These are phyloP conservation scores for Rhodotorula sp. DNA, from an alignment of 1,284 basidiomycete genomes.

Conservation along the genomic window DNA sequence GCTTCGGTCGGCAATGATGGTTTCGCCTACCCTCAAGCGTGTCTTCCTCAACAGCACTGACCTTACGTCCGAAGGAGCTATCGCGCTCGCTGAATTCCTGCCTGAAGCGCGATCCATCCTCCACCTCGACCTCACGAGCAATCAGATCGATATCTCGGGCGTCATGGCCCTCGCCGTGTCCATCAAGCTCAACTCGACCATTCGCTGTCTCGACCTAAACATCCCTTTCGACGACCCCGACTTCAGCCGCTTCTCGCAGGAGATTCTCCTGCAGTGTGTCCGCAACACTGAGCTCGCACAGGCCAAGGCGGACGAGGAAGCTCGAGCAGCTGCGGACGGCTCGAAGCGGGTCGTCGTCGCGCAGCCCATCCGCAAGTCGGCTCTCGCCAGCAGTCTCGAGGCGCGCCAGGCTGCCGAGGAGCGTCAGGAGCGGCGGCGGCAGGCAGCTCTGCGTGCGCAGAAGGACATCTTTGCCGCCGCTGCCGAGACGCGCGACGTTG, in stretches of 20 bases:
- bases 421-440: constrained; percentile 16
- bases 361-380: constrained; percentile 53
- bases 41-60: constrained; percentile 84
- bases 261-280: constrained; percentile 64
- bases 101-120: constrained; percentile 82
- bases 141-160: constrained; percentile 75
- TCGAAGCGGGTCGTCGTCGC: constrained; percentile 50
- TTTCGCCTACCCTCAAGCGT: constrained; percentile 87
- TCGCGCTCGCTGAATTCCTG: constrained; percentile 92
- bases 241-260: constrained; percentile 61
- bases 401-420: constrained; percentile 46
- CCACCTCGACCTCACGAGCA: constrained; percentile 61
- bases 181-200: constrained; percentile 72
- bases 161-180: constrained; percentile 88
- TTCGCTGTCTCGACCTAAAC: constrained; percentile 90
- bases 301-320: constrained; percentile 36
- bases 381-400: constrained; percentile 51
- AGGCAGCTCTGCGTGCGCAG: constrained; percentile 41
- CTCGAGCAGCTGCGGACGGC: neutral
- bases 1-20: constrained; percentile 83
- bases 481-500: constrained; percentile 55
- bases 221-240: constrained; percentile 82
- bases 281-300: constrained; percentile 74
- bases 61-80: constrained; percentile 80
- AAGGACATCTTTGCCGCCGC: constrained; percentile 59